phyloP scores from a whole-genome alignment of 169 alveolate species.

The Babesia bovis region DNA sequence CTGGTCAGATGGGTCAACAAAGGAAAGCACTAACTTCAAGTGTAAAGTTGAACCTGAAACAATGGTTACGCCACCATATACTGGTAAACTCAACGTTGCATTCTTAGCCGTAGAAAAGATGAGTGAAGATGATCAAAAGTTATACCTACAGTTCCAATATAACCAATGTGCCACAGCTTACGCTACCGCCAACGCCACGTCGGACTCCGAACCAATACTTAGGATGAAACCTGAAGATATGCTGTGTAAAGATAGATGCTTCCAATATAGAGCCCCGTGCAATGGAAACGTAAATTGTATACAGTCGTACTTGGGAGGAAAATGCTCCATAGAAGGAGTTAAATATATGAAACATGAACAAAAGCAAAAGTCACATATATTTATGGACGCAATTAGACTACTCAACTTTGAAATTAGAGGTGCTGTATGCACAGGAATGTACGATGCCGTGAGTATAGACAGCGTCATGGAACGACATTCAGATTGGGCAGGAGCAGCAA shows the following conservation, averaged over 20 bases:
- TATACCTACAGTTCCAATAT: background rate
- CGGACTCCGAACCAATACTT: background rate
- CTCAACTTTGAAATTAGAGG: conserved; percentile 6
- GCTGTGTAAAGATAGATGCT: background rate
- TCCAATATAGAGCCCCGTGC: background rate
- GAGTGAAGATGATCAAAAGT: background rate
- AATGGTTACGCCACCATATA: background rate
- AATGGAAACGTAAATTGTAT: background rate
- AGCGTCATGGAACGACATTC: background rate
- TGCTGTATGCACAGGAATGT: conserved; percentile 26
- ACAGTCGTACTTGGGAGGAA: background rate
- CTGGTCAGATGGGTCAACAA: background rate
- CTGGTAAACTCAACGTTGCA: conserved; percentile 4
- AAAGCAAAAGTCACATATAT: background rate
- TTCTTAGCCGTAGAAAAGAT: background rate
- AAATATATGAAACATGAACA: background rate
- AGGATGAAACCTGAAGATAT: background rate
- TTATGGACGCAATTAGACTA: background rate
- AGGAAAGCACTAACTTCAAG: background rate
- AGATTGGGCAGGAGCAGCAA: conserved; percentile 2
- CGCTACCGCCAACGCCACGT: background rate
- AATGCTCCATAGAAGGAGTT: background rate
- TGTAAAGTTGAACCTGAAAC: conserved; percentile 12
- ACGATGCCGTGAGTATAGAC: background rate
- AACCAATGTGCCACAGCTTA: background rate